phyloP scores from a whole-genome alignment of 2,329 filamentous ascomycete species.

The Metarhizium brunneum region DNA sequence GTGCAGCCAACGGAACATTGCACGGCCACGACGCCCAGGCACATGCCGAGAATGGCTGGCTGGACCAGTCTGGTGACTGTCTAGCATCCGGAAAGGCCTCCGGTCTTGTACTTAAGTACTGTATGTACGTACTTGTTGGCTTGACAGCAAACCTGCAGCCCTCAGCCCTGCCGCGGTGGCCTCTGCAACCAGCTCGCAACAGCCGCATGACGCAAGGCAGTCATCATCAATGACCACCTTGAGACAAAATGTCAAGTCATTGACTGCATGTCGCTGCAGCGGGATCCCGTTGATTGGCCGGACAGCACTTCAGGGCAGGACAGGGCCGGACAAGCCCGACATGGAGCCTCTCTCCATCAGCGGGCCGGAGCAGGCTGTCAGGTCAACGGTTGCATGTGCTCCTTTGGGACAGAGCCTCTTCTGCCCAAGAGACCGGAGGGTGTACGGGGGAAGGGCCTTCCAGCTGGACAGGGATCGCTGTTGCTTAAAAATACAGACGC shows the following conservation, averaged over 20 bases:
- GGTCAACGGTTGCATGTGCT: no score
- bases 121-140: no score
- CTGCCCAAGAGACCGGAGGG: no score
- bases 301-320: not conserved
- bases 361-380: not conserved
- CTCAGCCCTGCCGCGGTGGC: not conserved
- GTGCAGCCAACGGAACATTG: no score
- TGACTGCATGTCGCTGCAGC: no score
- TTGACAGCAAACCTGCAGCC: not conserved
- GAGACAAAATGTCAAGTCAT: not conserved
- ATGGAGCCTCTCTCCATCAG: not conserved
- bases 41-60: no score
- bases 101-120: not conserved
- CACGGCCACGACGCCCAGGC: no score
- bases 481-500: not conserved
- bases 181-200: not conserved
- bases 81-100: not conserved
- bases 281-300: no score
- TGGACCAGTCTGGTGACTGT: no score
- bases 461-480: slow-evolving; percentile 10
- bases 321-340: not conserved
- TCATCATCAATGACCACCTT: not conserved
- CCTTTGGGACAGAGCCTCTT: no score
- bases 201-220: not conserved
- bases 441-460: not conserved